Base-by-base conservation (phyloP, 495 filamentous ascomycete species). In the Terfezia boudieri region DNA sequence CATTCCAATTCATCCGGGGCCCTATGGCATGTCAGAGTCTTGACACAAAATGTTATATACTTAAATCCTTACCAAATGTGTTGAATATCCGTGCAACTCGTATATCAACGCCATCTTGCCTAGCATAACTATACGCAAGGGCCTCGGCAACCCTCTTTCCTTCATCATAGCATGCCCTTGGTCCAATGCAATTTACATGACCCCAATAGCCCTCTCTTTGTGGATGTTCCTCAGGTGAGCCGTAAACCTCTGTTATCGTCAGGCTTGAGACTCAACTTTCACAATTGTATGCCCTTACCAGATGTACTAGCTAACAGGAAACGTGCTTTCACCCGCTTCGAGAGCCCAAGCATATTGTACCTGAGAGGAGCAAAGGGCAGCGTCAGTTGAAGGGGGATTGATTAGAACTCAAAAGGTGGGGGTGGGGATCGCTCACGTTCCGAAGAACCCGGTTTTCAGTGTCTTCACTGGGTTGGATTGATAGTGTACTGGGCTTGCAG, bases 71-170 rank as follows among this genome's bases (percentile, higher is more conserved):
- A 52, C 64, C 64, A 26, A 63, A 66, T 9, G 60, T 63, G 51
- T 66, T 66, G 49, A 66, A 66, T 38, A 66, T 66, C n/a, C 64
- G 63, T 20, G 64, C 64, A 53, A 66, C 56, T 12, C 63, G 58
- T 49, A 66, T 57, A 38, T 66, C 60, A 9, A 66, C 64, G 9
- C 53, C 50, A 36, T 66, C 59, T 43, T 66, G 64, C 16, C 58
- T 54, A 36, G 58, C 56, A 49, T 65, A 67, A 52, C 59, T 61
- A 51, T 67, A 67, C 53, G 59, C 52, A 14, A 67, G 57, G 12
- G 62, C 53, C 56, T 67, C 64, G 16, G 64, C 64, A 36, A 65
- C 61, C 17, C 64, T 59, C 49, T 67, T 67, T 51, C 64, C 65
- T 51, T 67, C 64, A 36, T 67, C 64, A 54, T 59, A 61, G 60